Base-by-base conservation (phyloP, 345 rosid genomes). In the Corchorus olitorius region DNA sequence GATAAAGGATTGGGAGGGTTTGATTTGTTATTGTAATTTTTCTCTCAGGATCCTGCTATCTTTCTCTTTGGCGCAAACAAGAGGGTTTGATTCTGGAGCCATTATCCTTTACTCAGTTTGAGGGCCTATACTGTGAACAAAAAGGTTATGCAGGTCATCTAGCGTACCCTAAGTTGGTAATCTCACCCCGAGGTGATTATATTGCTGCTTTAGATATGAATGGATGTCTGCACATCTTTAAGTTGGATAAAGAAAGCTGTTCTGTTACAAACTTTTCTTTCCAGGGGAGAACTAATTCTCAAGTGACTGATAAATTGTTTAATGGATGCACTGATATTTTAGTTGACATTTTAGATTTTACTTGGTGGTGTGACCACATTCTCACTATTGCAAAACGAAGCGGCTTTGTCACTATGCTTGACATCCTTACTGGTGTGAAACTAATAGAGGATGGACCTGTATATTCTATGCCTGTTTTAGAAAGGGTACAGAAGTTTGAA, bases 281-380 rank as follows among this genome's bases (percentile, higher is more conserved):
- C 13, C 65, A 67, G 75, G 90, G 74, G 70, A 76, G 75, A 77
- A 76, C 77, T 65, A 71, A 75, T 17, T 82, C 85, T 60, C 79
- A 70, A 73, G 81, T 76, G 66, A 75, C 81, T 59, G 81, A 79
- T 79, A 79, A 77, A 43, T 61, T 43, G 61, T 61, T 80, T 35
- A 65, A 67, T 50, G 74, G 65, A 58, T 49, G 70, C 64, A 48
- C 61, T 76, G 89, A 87, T 45, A 64, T 75, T 79, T 81, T 89
- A 52, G 77, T 75, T 65, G 88, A 84, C 77, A 77, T 84, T 62
- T 80, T 79, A 58, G 99, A 96, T 81, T 92, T 96, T 70, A 86
- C 98, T 65, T 96, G 98, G 99, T 96, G 98, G 98, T 92, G 94
- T 75, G 94, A 91, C 72, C 88, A 88, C 22, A 68, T 90, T 78